These are phyloP conservation scores for Nakataea oryzae DNA, from an alignment of 2,329 filamentous ascomycete species.

Conservation along the genomic window DNA sequence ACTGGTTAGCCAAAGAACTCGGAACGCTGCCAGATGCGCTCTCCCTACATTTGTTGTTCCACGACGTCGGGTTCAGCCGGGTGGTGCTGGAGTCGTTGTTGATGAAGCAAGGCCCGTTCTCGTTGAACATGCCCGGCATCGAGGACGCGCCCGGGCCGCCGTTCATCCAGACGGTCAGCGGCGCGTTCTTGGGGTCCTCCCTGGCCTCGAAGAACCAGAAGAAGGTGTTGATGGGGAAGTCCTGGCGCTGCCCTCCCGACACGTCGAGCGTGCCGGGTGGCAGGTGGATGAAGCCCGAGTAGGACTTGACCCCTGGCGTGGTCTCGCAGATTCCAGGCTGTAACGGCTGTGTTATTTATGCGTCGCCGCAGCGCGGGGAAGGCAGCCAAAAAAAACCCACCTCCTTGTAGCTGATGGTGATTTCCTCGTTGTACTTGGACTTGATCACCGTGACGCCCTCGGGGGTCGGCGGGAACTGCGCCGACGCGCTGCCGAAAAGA, in stretches of 20 bases:
- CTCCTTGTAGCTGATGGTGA: slow-evolving; percentile 32
- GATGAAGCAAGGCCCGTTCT: slow-evolving; percentile 43
- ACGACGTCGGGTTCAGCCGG: slow-evolving; percentile 44
- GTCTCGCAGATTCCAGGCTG: slow-evolving; percentile 43
- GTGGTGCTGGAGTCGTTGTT: slow-evolving; percentile 32
- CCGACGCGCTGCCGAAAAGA: slow-evolving; percentile 3
- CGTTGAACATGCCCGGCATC: slow-evolving; percentile 38
- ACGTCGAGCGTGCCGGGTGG: slow-evolving; percentile 28
- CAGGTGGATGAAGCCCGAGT: slow-evolving; percentile 48
- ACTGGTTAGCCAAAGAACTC: background rate
- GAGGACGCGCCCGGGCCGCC: slow-evolving; percentile 47
- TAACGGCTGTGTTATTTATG: background rate
- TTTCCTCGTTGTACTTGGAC: slow-evolving; percentile 24
- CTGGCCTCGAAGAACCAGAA: slow-evolving; percentile 31
- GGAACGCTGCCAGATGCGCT: no score
- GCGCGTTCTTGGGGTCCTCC: slow-evolving; percentile 17
- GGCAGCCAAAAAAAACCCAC: slow-evolving; percentile 10
- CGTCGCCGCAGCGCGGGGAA: background rate
- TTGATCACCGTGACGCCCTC: slow-evolving; percentile 24
- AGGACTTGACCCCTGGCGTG: slow-evolving; percentile 41
- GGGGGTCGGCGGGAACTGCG: slow-evolving; percentile 26
- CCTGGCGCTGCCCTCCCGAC: slow-evolving; percentile 10
- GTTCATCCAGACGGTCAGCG: slow-evolving; percentile 46
- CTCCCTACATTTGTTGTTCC: slow-evolving; percentile 35
- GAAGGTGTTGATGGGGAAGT: slow-evolving; percentile 34